These are phyloP conservation scores for Apiospora koreana DNA, from an alignment of 2,329 filamentous ascomycete genomes.

Conservation along the genomic window DNA sequence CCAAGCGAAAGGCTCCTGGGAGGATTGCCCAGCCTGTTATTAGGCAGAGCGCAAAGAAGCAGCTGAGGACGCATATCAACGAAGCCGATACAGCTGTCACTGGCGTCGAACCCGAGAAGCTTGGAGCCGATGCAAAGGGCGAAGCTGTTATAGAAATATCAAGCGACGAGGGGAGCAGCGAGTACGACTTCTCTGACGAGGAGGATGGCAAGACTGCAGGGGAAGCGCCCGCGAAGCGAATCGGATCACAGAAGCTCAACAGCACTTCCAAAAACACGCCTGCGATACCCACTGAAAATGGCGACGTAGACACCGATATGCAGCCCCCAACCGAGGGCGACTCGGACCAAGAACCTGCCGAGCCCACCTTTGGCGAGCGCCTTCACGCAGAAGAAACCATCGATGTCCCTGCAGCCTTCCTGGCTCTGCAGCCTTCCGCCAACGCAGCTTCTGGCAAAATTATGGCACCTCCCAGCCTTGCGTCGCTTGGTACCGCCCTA, in stretches of 20 bases:
- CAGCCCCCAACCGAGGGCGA: slow-evolving; percentile 33
- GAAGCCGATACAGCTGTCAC: slow-evolving; percentile 60
- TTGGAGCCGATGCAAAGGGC: slow-evolving; percentile 29
- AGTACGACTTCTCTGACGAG: slow-evolving; percentile 46
- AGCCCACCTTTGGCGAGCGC: slow-evolving; percentile 84
- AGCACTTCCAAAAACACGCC: slow-evolving; percentile 21
- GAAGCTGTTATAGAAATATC: slow-evolving; percentile 57
- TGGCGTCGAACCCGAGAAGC: slow-evolving; percentile 39
- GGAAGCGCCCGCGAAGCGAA: slow-evolving; percentile 12
- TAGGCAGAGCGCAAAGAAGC: slow-evolving; percentile 53
- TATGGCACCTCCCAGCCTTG: slow-evolving; percentile 66
- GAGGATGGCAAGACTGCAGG: slow-evolving; percentile 32
- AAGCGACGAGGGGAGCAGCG: slow-evolving; percentile 53
- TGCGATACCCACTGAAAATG: slow-evolving; percentile 26
- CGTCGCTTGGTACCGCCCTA: slow-evolving; percentile 89
- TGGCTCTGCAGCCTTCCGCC: slow-evolving; percentile 40
- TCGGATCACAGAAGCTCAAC: slow-evolving; percentile 16
- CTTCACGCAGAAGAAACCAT: slow-evolving; percentile 74
- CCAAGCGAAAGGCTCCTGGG: slow-evolving; percentile 61
- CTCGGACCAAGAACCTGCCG: slow-evolving; percentile 50
- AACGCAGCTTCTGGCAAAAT: slow-evolving; percentile 45
- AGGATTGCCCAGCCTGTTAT: slow-evolving; percentile 58
- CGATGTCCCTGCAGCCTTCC: slow-evolving; percentile 68
- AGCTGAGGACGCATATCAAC: slow-evolving; percentile 54
- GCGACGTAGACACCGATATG: slow-evolving; percentile 31